Conservation (phyloP, 1,284 basidiomycete species). For the Ceratobasidium sp. region DNA sequence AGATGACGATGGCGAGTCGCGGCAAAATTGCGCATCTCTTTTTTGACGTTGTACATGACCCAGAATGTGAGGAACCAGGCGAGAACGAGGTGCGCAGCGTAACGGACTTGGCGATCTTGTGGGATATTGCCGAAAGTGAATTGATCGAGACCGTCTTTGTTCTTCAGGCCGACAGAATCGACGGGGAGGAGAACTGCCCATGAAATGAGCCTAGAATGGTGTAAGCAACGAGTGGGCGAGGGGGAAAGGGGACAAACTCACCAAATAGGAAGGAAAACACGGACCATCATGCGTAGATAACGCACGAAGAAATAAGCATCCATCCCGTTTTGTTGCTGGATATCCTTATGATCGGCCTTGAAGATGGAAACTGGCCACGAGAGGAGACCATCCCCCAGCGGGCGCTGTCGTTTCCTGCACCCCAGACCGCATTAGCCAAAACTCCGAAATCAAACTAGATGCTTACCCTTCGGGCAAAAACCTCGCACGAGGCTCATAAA, state of each 20-base stretch:
- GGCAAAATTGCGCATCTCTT: slow-evolving; percentile 76
- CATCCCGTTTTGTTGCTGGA: slow-evolving; percentile 69
- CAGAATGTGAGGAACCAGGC: slow-evolving; percentile 65
- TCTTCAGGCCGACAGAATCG: slow-evolving; percentile 66
- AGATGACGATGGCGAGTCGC: slow-evolving; percentile 79
- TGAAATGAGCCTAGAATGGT: no score
- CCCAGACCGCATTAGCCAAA: slow-evolving; percentile 9
- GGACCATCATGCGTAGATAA: slow-evolving; percentile 76
- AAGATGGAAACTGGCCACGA: slow-evolving; percentile 74
- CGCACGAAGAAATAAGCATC: slow-evolving; percentile 83
- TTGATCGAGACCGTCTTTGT: slow-evolving; percentile 61
- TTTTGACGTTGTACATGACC: slow-evolving; percentile 77
- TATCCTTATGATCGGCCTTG: slow-evolving; percentile 62
- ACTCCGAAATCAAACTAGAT: slow-evolving; percentile 50
- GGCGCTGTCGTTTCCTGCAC: slow-evolving; percentile 68
- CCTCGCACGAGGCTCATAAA: slow-evolving; percentile 87
- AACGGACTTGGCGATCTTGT: slow-evolving; percentile 56
- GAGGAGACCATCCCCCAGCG: slow-evolving; percentile 65
- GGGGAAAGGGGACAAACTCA: background rate
- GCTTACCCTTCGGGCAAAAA: slow-evolving; percentile 69
- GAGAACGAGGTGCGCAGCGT: slow-evolving; percentile 65
- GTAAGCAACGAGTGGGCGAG: background rate
- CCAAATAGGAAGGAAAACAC: slow-evolving; percentile 77
- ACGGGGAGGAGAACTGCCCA: slow-evolving; percentile 63
- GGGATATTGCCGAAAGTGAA: slow-evolving; percentile 66